Evolutionary conservation across 768 basidiomycete genomes (phyloP), one percentile per base, ranked within the genome.

Genomic region (Lactarius sanguifluus): DNA sequence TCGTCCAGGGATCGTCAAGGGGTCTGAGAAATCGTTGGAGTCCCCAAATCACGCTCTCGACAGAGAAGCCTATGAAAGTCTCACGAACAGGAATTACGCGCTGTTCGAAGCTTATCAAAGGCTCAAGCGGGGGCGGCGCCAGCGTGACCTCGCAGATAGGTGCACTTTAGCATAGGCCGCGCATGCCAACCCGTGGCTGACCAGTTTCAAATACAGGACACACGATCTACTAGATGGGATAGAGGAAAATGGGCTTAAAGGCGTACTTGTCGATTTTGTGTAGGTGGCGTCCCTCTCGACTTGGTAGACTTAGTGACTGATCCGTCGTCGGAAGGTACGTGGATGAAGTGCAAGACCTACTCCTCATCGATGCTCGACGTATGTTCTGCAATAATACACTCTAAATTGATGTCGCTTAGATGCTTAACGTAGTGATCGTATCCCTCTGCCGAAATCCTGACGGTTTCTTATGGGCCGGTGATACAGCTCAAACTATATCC

Each of bases 381-480:
- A 73, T 40, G 82, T 73, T 12, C 52, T 5, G 40, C 32, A 32
- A 28, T 56, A 28, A 1, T 36, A 15, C 10, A 5, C 18, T 50
- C 12, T 45, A 13, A 52, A 32, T 32, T 30, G 40, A 32, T 6
- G 4, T 32, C 43, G 16, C 8, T 50, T 34, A 66, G 13, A 45
- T 36, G 25, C 15, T 23, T 16, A 18, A 9, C 45, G 9, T 64
- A 91, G 90, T 91, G 5, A 74, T 91, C 47, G 78, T 88, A 36
- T 77, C 78, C 0, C 72, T 91, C 23, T 90, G 87, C 67, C 74
- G 75, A 15, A 90, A 90, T 70, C 81, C 83, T 0, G 77, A 88
- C 62, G 89, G 90, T 0, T 75, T 90, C n/a, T 87, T 91, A 68
- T 91, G 88, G 87, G 90, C 89, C 2, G 90, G 91, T 0, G 90